phyloP scores from a whole-genome alignment of 768 basidiomycete species.

The Leccinum longicurvipes region DNA sequence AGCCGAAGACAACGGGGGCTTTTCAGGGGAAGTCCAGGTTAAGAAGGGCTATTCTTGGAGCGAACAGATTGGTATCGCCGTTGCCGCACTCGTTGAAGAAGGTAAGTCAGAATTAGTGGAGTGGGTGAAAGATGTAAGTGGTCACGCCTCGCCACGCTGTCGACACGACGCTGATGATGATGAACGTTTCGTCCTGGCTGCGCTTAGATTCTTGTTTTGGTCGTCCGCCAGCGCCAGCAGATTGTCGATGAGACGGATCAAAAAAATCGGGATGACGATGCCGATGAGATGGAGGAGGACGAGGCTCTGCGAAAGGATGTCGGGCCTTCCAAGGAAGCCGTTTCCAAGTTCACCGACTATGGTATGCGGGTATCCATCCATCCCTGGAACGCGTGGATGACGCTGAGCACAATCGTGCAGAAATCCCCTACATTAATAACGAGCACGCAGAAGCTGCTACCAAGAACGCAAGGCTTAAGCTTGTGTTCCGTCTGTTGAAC shows the following conservation, averaged over 20 bases:
- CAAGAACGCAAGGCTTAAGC: conserved; percentile 74
- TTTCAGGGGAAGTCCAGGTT: conserved; percentile 70
- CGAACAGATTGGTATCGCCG: conserved; percentile 84
- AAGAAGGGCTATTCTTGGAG: conserved; percentile 88
- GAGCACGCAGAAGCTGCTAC: conserved; percentile 75
- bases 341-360: conserved; percentile 69
- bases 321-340: conserved; percentile 65
- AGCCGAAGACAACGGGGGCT: conserved; percentile 36
- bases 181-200: conserved; percentile 3
- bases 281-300: conserved; percentile 32
- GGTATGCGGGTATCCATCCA: conserved; percentile 44
- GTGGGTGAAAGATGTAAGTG: conserved; percentile 80
- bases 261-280: conserved; percentile 35
- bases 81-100: conserved; percentile 68
- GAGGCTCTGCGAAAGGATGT: conserved; percentile 18
- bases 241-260: conserved; percentile 62
- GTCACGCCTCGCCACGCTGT: conserved; percentile 16
- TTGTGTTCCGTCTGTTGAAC: conserved; percentile 76
- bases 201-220: conserved; percentile 56
- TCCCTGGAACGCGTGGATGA: background rate
- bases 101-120: conserved; percentile 63
- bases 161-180: conserved; percentile 16
- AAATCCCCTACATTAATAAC: conserved; percentile 71
- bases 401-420: conserved; percentile 38
- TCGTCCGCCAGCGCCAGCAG: conserved; percentile 54